These are phyloP conservation scores for Sodiomyces alkalinus DNA, from an alignment of 2,329 filamentous ascomycete genomes.

Conservation along the genomic window DNA sequence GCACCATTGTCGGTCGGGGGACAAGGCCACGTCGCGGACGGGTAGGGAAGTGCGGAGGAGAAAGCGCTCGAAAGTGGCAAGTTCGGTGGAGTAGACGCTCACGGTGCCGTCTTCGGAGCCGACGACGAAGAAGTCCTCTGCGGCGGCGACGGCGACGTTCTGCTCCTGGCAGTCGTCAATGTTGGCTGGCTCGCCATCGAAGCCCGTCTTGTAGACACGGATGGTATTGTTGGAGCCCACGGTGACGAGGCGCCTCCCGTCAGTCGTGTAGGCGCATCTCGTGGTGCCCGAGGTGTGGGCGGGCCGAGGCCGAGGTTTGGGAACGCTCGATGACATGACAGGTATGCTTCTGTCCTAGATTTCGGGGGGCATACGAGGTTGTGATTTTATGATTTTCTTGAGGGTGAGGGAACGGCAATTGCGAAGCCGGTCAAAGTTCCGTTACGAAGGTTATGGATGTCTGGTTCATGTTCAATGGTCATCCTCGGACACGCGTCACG, in stretches of 20 bases:
- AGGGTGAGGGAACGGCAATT: too few species aligned
- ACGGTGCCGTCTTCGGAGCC: constrained; percentile 94
- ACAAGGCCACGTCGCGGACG: constrained; percentile 72
- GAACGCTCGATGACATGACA: constrained; percentile 19
- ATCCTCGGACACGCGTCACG: constrained; percentile 26
- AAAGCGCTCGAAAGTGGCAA: constrained; percentile 62
- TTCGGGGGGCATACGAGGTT: too few species aligned
- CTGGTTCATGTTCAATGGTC: too few species aligned
- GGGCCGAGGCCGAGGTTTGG: constrained; percentile 47
- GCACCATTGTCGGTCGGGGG: constrained; percentile 69
- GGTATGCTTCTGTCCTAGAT: too few species aligned
- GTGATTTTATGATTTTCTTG: too few species aligned
- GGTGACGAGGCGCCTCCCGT: constrained; percentile 75
- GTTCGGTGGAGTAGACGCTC: constrained; percentile 73
- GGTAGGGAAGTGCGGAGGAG: constrained; percentile 74
- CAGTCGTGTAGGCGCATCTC: constrained; percentile 75
- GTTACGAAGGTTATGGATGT: constrained; percentile 7
- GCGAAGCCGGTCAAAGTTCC: neutral
- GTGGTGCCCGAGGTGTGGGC: constrained; percentile 76
- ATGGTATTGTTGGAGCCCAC: constrained; percentile 89
- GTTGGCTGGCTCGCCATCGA: constrained; percentile 80
- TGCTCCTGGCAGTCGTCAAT: constrained; percentile 85
- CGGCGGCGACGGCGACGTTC: constrained; percentile 62
- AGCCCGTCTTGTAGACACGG: constrained; percentile 81
- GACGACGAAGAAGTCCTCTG: constrained; percentile 70